Percentiles rank a stretch among this genome's conserved stretches.
Evolutionary conservation across 495 filamentous ascomycete species (phyloP).

Genomic region (Haplographium delicatum): DNA sequence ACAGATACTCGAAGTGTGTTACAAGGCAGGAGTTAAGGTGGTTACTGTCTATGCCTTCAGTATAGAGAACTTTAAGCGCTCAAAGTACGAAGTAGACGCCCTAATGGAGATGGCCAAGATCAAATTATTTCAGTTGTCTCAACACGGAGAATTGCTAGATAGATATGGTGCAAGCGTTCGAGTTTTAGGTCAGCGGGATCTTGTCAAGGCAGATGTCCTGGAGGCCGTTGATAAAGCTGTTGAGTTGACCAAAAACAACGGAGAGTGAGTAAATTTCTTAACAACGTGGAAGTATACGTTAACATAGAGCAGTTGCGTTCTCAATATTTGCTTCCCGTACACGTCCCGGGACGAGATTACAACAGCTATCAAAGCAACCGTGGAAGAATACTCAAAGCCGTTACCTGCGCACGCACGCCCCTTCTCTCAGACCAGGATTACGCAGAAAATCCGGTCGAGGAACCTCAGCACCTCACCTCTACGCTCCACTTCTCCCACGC

Average conservation of each 20-base stretch:
- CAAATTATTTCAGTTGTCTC: constrained; percentile 81
- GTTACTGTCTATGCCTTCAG: constrained; percentile 98
- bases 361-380: constrained; percentile 79
- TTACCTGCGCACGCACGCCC: constrained; percentile 54
- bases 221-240: constrained; percentile 80
- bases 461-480: constrained; percentile 33
- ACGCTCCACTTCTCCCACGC: constrained; percentile 22
- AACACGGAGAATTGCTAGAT: constrained; percentile 90
- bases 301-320: constrained; percentile 52
- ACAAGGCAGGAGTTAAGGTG: constrained; percentile 89
- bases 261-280: constrained; percentile 43
- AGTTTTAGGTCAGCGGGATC: constrained; percentile 73
- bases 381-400: constrained; percentile 72
- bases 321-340: constrained; percentile 97
- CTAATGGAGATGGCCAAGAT: constrained; percentile 97
- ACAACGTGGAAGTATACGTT: neutral
- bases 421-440: constrained; percentile 83
- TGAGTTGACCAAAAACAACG: constrained; percentile 77
- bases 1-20: constrained; percentile 93
- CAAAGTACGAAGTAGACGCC: constrained; percentile 95
- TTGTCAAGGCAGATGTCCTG: constrained; percentile 80
- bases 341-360: constrained; percentile 96
- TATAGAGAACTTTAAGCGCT: constrained; percentile 97
- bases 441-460: constrained; percentile 68
- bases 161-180: constrained; percentile 84